Percentiles rank a stretch among this genome's conserved stretches.
Conservation (phyloP, 345 rosid genomes). For the Eucalyptus fibrosa region DNA sequence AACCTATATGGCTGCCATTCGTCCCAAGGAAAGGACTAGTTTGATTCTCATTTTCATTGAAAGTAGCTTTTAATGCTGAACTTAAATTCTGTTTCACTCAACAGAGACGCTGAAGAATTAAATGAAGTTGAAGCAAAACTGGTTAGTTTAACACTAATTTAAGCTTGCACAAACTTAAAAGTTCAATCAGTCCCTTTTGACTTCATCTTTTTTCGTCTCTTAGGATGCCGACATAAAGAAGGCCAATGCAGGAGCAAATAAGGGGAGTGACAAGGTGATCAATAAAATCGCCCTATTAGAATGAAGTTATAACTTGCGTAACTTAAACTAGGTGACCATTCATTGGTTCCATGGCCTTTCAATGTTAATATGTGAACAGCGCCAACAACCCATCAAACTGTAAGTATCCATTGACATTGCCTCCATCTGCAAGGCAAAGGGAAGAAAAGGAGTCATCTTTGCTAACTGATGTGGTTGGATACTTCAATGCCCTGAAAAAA, state of each 20-base stretch:
- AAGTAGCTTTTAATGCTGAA: not conserved
- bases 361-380: not conserved
- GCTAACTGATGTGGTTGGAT: not conserved
- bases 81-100: not conserved
- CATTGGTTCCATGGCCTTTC: not conserved
- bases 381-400: not conserved
- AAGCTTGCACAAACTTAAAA: not conserved
- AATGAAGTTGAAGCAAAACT: slow-evolving; percentile 80
- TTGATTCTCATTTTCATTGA: not conserved
- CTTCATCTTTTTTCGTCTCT: not conserved
- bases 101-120: slow-evolving; percentile 62
- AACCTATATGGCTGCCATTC: not conserved
- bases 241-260: slow-evolving; percentile 21
- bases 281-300: not conserved
- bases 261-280: slow-evolving; percentile 43
- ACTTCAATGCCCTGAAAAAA: not conserved
- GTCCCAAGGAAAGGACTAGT: not conserved
- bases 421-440: not conserved
- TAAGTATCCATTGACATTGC: not conserved
- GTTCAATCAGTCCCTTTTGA: not conserved
- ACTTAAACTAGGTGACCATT: not conserved
- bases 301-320: not conserved
- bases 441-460: not conserved
- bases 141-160: slow-evolving; percentile 6
- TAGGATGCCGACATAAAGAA: slow-evolving; percentile 76